These are phyloP conservation scores for Auricularia sp. DNA, from an alignment of 768 basidiomycete species.

Conservation along the genomic window DNA sequence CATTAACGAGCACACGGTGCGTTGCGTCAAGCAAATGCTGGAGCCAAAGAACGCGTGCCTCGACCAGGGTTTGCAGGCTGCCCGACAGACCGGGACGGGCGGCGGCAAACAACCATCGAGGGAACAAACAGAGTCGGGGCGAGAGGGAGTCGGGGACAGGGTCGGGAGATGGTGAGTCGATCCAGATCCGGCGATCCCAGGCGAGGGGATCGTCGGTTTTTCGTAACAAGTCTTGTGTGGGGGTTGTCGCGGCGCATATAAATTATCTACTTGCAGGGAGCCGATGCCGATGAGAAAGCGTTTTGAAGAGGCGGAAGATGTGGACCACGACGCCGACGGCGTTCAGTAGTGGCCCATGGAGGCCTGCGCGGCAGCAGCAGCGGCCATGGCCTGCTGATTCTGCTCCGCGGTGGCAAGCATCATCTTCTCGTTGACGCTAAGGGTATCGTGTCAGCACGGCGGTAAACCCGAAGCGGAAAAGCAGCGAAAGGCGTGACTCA, in stretches of 20 bases:
- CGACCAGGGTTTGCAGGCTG: neutral
- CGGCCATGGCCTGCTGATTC: slow-evolving; percentile 47
- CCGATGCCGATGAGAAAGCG: neutral
- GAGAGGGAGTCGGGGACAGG: neutral
- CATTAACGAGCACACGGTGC: neutral
- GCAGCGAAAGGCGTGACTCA: slow-evolving; percentile 16
- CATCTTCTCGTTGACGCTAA: slow-evolving; percentile 75
- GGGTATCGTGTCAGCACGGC: neutral
- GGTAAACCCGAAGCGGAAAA: neutral
- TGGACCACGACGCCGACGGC: neutral
- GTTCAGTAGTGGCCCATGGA: slow-evolving; percentile 5
- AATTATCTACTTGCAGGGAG: neutral
- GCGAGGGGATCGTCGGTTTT: neutral
- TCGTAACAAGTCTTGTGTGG: neutral
- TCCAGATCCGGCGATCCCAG: too few relatives aligned
- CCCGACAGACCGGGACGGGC: neutral
- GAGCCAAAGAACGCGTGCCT: neutral
- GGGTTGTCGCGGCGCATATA: neutral
- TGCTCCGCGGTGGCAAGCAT: slow-evolving; percentile 80
- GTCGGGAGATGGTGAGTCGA: neutral
- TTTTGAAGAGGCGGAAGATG: neutral
- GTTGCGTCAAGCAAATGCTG: neutral
- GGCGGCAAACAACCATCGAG: neutral
- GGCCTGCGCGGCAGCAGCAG: slow-evolving; percentile 41
- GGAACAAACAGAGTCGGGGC: neutral